Conservation (phyloP, 2,329 filamentous ascomycete genomes). For the Epichloe baconii region DNA sequence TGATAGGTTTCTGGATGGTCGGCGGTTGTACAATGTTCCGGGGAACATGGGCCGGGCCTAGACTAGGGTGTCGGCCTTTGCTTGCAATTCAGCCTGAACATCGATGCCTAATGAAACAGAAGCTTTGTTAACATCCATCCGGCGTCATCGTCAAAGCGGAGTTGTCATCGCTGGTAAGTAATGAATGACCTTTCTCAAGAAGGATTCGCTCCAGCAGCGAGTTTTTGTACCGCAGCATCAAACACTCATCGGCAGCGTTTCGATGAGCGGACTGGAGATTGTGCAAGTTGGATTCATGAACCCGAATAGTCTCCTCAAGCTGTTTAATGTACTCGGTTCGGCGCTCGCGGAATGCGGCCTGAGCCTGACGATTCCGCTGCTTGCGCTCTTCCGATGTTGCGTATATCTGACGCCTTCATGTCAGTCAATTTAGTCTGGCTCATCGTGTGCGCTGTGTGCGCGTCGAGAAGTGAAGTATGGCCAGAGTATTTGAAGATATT, state of each 20-base stretch:
- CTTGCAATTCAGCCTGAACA: constrained; percentile 86
- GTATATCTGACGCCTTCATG: constrained; percentile 58
- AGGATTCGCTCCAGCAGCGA: constrained; percentile 90
- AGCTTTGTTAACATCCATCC: neutral
- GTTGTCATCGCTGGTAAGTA: neutral
- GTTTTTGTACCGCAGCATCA: constrained; percentile 98
- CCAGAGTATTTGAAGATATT: neutral
- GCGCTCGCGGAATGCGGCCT: constrained; percentile 92
- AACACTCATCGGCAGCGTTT: constrained; percentile 85
- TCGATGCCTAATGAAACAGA: constrained; percentile 60
- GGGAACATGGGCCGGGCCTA: constrained; percentile 54
- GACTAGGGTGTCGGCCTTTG: constrained; percentile 78
- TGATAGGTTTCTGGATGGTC: constrained; percentile 65
- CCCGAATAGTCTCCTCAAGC: constrained; percentile 90
- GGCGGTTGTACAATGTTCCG: constrained; percentile 60
- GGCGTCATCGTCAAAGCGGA: neutral
- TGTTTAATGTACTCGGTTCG: constrained; percentile 99
- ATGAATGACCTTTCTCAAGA: constrained; percentile 77
- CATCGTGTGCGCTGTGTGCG: neutral
- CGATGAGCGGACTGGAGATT: constrained; percentile 90
- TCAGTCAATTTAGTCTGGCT: constrained; percentile 4
- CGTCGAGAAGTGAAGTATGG: neutral
- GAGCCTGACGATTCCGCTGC: constrained; percentile 91
- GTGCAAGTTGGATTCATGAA: constrained; percentile 88
- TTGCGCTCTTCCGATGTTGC: constrained; percentile 97